These are phyloP conservation scores for Citrullus mucosospermus DNA, from an alignment of 306 rosid genomes.

Conservation along the genomic window DNA sequence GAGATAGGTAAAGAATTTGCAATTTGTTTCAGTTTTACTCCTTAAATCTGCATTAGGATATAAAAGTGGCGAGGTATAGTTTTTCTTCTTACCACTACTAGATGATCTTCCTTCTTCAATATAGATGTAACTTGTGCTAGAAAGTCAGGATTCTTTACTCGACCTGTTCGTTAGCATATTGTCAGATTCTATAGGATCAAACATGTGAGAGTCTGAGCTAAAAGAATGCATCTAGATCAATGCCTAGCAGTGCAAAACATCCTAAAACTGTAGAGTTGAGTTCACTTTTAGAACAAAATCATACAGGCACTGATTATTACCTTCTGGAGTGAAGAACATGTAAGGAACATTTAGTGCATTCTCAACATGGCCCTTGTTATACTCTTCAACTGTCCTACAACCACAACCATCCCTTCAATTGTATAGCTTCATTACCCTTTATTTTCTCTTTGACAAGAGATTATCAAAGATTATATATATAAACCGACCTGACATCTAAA, in stretches of 20 bases:
- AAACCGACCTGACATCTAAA: conserved; percentile 28
- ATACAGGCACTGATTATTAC: neutral
- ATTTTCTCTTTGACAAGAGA: neutral
- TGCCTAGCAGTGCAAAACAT: neutral
- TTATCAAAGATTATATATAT: neutral
- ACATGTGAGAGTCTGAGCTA: neutral
- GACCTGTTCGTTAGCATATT: neutral
- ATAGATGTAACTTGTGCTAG: conserved; percentile 14
- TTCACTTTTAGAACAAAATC: neutral
- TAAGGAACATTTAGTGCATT: conserved; percentile 33
- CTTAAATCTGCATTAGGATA: neutral
- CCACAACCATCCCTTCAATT: neutral
- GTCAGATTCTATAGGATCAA: neutral
- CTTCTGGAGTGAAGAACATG: conserved; percentile 33
- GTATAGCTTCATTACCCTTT: neutral
- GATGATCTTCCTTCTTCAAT: conserved; percentile 20
- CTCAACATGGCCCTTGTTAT: conserved; percentile 33
- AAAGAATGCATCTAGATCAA: neutral
- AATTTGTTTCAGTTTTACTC: neutral
- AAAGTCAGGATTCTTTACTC: conserved; percentile 30
- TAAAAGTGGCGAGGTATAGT: neutral
- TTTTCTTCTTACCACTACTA: conserved; percentile 24
- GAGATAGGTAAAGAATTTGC: neutral
- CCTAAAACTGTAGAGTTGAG: neutral
- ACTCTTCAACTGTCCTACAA: conserved; percentile 29